Evolutionary conservation across 805 yeast genomes (phyloP).

Genomic region (Phaffomyces opuntiae): DNA sequence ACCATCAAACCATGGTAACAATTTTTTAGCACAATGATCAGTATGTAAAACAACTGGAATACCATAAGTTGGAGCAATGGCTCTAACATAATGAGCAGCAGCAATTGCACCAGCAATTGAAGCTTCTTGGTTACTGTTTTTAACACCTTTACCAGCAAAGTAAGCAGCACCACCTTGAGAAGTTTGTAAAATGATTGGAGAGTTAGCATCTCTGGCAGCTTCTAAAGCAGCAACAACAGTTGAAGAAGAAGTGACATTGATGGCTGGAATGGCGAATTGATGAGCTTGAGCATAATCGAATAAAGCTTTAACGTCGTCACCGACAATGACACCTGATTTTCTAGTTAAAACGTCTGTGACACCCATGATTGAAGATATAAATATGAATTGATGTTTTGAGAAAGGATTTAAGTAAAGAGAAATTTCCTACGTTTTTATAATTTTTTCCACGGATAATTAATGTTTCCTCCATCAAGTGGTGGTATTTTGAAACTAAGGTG

Average conservation of each 20-base stretch:
- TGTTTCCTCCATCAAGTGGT: slow-evolving; percentile 1
- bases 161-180: slow-evolving; percentile 99
- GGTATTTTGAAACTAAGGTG: background rate
- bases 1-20: slow-evolving; percentile 98
- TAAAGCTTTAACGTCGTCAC: slow-evolving; percentile 82
- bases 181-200: slow-evolving; percentile 95
- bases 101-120: slow-evolving; percentile 93
- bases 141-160: slow-evolving; percentile 99
- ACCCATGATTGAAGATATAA: slow-evolving; percentile 35
- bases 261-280: slow-evolving; percentile 96
- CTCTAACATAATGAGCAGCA: slow-evolving; percentile 95
- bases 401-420: background rate
- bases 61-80: slow-evolving; percentile 94
- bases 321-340: slow-evolving; percentile 97
- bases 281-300: slow-evolving; percentile 90
- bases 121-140: slow-evolving; percentile 88
- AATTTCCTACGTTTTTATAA: background rate
- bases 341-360: slow-evolving; percentile 71
- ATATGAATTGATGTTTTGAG: background rate
- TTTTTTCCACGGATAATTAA: background rate
- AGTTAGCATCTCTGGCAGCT: slow-evolving; percentile 90
- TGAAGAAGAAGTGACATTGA: slow-evolving; percentile 96
- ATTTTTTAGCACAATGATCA: slow-evolving; percentile 98
- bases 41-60: slow-evolving; percentile 96
- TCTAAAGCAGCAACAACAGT: slow-evolving; percentile 95